These are phyloP conservation scores for Trametes cingulata DNA, from an alignment of 768 basidiomycete species.

Conservation along the genomic window DNA sequence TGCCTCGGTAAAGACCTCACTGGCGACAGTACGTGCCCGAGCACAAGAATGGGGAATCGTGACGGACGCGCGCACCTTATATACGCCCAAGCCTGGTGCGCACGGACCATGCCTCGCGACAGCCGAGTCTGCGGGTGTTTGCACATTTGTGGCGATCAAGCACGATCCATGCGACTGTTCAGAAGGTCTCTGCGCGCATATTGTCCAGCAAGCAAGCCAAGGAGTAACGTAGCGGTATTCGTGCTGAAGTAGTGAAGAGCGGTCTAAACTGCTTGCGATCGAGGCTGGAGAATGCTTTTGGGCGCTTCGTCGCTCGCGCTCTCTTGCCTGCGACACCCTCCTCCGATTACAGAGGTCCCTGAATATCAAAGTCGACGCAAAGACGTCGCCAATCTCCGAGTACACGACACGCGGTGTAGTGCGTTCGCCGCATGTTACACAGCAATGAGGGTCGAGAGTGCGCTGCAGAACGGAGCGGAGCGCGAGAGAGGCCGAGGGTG, in stretches of 20 bases:
- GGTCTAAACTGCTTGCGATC: too few species aligned
- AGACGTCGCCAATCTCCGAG: background rate
- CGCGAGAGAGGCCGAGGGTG: background rate
- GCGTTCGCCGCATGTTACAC: background rate
- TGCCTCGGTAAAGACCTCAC: conserved; percentile 96
- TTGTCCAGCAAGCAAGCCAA: too few species aligned
- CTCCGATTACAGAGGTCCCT: too few species aligned
- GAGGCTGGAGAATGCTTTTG: too few species aligned
- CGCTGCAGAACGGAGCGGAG: background rate
- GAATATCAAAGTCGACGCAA: too few species aligned
- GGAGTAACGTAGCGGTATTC: too few species aligned
- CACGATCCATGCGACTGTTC: too few species aligned
- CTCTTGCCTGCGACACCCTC: too few species aligned
- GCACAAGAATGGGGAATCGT: conserved; percentile 67
- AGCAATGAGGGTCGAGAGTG: background rate
- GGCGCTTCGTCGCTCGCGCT: too few species aligned
- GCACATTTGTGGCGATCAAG: too few species aligned
- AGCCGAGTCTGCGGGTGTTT: conserved; percentile 6
- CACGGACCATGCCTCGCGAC: conserved; percentile 50
- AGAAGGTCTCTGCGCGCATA: too few species aligned
- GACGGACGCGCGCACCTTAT: conserved; percentile 34
- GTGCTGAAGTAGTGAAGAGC: too few species aligned
- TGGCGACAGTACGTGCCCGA: conserved; percentile 94
- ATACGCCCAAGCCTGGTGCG: conserved; percentile 39
- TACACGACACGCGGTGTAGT: background rate